Percentiles rank a stretch among this genome's conserved stretches.
phyloP scores from a whole-genome alignment of 225 moss, liverwort and hornwort species.

The Pseudisothecium myosuroides region DNA sequence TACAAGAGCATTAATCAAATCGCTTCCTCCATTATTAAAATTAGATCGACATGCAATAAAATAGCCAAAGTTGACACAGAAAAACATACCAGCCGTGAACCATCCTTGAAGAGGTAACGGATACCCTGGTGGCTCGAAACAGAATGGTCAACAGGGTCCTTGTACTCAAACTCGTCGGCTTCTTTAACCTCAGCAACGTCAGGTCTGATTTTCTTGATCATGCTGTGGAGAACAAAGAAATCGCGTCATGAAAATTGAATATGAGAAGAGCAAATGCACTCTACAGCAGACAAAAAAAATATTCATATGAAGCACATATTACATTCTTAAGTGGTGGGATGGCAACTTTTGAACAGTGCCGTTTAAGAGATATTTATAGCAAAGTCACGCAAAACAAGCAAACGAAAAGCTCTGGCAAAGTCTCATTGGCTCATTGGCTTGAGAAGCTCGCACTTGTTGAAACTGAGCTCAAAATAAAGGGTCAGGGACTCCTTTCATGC shows the following conservation, averaged over 20 bases:
- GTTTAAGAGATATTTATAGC: background rate
- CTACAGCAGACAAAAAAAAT: background rate
- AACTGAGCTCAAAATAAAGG: background rate
- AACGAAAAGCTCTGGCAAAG: background rate
- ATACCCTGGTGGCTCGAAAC: conserved; percentile 94
- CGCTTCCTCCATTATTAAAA: background rate
- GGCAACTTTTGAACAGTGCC: background rate
- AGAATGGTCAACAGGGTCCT: conserved; percentile 88
- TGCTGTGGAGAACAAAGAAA: conserved; percentile 7
- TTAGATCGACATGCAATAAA: background rate
- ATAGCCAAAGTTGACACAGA: background rate
- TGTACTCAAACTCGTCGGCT: conserved; percentile 98
- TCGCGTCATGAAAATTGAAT: background rate
- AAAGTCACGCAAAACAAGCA: background rate
- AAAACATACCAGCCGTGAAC: conserved; percentile 73
- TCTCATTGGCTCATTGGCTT: background rate
- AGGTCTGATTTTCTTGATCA: conserved; percentile 53
- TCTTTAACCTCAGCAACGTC: conserved; percentile 65
- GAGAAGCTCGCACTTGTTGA: background rate
- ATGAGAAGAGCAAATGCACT: background rate
- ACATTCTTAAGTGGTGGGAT: background rate
- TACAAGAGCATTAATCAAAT: background rate
- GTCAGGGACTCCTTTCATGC: background rate
- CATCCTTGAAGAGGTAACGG: conserved; percentile 94
- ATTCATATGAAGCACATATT: background rate